Evolutionary conservation across 2,329 filamentous ascomycete species (phyloP).

Genomic region (Colletotrichum costaricense): DNA sequence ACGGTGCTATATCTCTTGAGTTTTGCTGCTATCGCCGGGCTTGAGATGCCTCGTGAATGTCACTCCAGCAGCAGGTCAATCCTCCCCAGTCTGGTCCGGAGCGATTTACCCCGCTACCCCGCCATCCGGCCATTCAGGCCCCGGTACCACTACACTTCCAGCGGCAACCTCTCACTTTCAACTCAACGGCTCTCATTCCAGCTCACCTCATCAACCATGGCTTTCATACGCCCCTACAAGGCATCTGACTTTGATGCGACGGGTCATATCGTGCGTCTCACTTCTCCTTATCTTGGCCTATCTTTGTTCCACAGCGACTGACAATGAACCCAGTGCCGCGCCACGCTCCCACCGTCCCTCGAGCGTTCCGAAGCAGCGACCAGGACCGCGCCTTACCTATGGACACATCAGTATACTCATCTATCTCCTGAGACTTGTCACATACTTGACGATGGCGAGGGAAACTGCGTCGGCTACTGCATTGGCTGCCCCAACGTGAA

Average conservation of each 20-base stretch:
- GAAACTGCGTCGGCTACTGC: conserved; percentile 60
- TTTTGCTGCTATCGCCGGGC: too few relatives aligned
- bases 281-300: neutral
- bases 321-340: conserved; percentile 53
- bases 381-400: conserved; percentile 59
- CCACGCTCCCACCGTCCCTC: conserved; percentile 58
- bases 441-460: conserved; percentile 60
- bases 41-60: too few relatives aligned
- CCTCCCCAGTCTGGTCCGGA: neutral
- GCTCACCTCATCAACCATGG: conserved; percentile 46
- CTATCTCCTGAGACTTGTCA: conserved; percentile 58
- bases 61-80: neutral
- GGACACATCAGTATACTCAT: conserved; percentile 62
- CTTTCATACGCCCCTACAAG: conserved; percentile 56
- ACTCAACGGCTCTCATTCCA: neutral
- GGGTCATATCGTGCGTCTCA: conserved; percentile 52
- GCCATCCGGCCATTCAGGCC: neutral
- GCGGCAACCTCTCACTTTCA: neutral
- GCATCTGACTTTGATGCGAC: conserved; percentile 52
- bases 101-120: neutral
- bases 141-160: neutral
- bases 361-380: conserved; percentile 45
- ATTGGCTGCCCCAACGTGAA: conserved; percentile 57
- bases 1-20: too few relatives aligned
- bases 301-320: neutral